Evolutionary conservation across 2,329 filamentous ascomycete genomes (phyloP), one percentile per base, ranked within the genome.

Genomic region (Pyrenochaeta sp.): DNA sequence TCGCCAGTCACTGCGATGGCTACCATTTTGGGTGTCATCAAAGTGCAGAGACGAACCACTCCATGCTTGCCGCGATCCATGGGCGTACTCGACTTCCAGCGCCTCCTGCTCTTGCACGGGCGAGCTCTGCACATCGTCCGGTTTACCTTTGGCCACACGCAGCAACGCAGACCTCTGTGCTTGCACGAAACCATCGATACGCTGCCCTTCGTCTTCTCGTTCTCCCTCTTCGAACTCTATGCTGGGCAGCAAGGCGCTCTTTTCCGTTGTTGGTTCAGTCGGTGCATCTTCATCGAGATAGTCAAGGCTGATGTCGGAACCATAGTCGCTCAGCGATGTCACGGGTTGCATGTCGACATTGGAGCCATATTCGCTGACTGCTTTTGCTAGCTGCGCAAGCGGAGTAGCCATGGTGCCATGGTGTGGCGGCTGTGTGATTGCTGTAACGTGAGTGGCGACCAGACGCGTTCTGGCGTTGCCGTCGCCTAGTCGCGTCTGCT

Each of bases 321-420:
- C 87, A 81, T 89, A 90, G 63, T 89, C 86, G 71, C 84, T 87
- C 54, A 56, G 48, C n/a, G 63, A 49, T 32, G 58, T 33, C 27
- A 62, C 21, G 18, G 61, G 64, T 58, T 85, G 82, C 2, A 79
- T 72, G 7, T 83, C 81, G 60, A 88, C 81, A 56, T 89, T 86
- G 4, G 84, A 86, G 56, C 85, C 87, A 80, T 88, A 89, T 60
- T 88, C 85, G 71, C 83, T 87, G 14, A 42, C 49, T 30, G 49
- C 14, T 18, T 54, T 52, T 18, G 53, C 57, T 32, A 45, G 45
- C 53, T 60, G 51, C 40, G 50, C 51, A 31, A 47, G 31, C n/a
- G 48, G 31, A 32, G 51, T 36, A n/a, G 59, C 58, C 70, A 73
- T 73, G 54, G 50, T 68, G 57, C 62, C 64, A 66, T 69, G 37